These are phyloP conservation scores for Tripterygium wilfordii DNA, from an alignment of 177 flowering plant species.

Conservation along the genomic window DNA sequence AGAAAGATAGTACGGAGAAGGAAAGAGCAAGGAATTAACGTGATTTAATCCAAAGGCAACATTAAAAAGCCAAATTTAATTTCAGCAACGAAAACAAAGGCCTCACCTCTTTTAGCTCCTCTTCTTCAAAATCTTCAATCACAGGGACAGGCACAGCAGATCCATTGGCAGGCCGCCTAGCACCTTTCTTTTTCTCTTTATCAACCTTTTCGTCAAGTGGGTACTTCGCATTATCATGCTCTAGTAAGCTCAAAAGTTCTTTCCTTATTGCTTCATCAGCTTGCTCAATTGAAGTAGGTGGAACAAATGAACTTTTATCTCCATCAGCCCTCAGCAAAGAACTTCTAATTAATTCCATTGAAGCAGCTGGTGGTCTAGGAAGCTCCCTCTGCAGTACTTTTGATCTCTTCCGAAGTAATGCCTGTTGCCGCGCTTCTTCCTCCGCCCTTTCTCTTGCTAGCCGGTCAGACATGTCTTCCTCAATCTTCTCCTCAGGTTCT, in stretches of 20 bases:
- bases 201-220: constrained; percentile 68
- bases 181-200: constrained; percentile 79
- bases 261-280: constrained; percentile 89
- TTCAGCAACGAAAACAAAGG: constrained; percentile 26
- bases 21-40: too few relatives aligned
- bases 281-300: constrained; percentile 82
- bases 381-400: constrained; percentile 96
- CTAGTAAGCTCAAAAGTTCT: constrained; percentile 71
- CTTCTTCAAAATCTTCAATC: constrained; percentile 80
- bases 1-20: too few relatives aligned
- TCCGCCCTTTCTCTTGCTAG: constrained; percentile 88
- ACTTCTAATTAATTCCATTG: constrained; percentile 69
- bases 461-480: constrained; percentile 96
- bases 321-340: constrained; percentile 73
- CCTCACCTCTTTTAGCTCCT: constrained; percentile 65
- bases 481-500: constrained; percentile 83
- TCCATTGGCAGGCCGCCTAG: constrained; percentile 54
- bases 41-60: too few relatives aligned
- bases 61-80: too few relatives aligned
- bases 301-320: constrained; percentile 93
- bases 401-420: constrained; percentile 82
- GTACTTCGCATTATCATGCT: constrained; percentile 94
- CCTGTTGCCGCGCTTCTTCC: constrained; percentile 85
- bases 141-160: constrained; percentile 39
- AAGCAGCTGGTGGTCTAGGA: constrained; percentile 85